phyloP scores from a whole-genome alignment of 441 rosid genomes.

The Adansonia madagascariensis region DNA sequence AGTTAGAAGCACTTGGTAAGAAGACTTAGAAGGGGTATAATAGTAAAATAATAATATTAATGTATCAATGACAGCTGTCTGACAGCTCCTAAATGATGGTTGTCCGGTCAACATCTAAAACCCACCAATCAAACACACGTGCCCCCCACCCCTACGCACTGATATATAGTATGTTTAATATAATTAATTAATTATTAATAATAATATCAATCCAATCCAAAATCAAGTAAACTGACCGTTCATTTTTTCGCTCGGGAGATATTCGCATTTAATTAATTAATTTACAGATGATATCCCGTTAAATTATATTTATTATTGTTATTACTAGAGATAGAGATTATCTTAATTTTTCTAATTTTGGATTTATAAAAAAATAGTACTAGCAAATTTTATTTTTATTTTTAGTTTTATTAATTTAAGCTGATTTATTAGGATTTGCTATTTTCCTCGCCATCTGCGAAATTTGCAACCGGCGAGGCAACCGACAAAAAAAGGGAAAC shows the following conservation, averaged over 20 bases:
- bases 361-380: conserved; percentile 7
- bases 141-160: background rate
- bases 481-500: conserved; percentile 28
- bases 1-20: no score
- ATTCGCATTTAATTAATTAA: background rate
- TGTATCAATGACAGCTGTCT: conserved; percentile 21
- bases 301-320: background rate
- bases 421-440: background rate
- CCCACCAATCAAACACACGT: background rate
- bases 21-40: background rate
- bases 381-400: background rate
- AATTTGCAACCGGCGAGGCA: conserved; percentile 27
- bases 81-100: background rate
- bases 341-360: no score
- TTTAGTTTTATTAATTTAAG: background rate
- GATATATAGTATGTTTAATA: background rate
- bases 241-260: conserved; percentile 26
- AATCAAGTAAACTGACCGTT: background rate
- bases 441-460: conserved; percentile 33
- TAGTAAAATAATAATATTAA: background rate
- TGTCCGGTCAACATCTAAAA: conserved; percentile 1
- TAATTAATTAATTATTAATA: background rate
- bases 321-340: background rate
- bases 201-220: background rate
- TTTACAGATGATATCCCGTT: no score